phyloP scores from a whole-genome alignment of 768 basidiomycete genomes.

The Rhizopogon roseolus region DNA sequence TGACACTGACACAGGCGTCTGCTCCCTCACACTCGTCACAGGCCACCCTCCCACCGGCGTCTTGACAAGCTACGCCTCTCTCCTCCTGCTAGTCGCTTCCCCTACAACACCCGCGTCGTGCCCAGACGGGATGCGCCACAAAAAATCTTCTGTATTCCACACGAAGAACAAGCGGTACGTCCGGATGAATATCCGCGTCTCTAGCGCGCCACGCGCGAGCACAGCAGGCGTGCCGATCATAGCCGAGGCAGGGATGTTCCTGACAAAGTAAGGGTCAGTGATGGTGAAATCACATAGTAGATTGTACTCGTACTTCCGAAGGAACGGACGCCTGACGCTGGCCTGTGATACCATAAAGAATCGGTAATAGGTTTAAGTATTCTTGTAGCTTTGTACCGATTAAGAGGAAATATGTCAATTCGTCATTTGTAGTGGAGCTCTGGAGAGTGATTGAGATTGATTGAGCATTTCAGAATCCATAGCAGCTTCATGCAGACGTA shows the following conservation, averaged over 20 bases:
- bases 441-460: too few species aligned
- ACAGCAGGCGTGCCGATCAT: slow-evolving; percentile 36
- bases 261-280: slow-evolving; percentile 18
- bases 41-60: neutral
- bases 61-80: slow-evolving; percentile 21
- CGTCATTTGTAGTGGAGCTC: slow-evolving; percentile 53
- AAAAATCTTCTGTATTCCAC: slow-evolving; percentile 58
- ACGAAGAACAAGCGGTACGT: slow-evolving; percentile 83
- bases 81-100: slow-evolving; percentile 10
- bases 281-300: neutral
- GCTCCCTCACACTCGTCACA: neutral
- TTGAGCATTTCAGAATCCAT: neutral
- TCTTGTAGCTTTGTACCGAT: too few species aligned
- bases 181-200: slow-evolving; percentile 80
- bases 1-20: neutral
- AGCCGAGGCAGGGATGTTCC: slow-evolving; percentile 14
- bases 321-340: slow-evolving; percentile 54
- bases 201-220: slow-evolving; percentile 55
- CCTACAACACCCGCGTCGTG: slow-evolving; percentile 30
- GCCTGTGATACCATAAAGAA: slow-evolving; percentile 27
- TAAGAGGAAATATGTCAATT: too few species aligned
- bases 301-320: slow-evolving; percentile 48
- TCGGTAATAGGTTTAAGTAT: slow-evolving; percentile 6
- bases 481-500: slow-evolving; percentile 25
- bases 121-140: slow-evolving; percentile 41